Base-by-base conservation (phyloP, 352 stramenopile species). In the Phytophthora capsici region DNA sequence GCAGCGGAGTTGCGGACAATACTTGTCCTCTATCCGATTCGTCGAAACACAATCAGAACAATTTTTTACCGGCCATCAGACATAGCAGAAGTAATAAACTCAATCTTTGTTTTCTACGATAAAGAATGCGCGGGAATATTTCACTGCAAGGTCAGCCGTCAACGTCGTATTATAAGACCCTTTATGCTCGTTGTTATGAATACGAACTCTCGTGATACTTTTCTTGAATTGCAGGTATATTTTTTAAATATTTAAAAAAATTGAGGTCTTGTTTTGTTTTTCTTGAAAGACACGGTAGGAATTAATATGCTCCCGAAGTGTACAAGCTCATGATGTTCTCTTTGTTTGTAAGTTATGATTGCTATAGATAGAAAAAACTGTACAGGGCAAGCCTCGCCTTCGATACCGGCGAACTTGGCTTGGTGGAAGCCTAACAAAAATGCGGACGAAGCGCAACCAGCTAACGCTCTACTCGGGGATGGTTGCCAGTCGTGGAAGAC, bases 391-490 rank as follows among this genome's bases (percentile, higher is more conserved):
- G 32, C 38, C 13, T 43, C 38, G 40, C 46, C 34, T 69, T 63
- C 50, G 32, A 58, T 67, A 32, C 44, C 38, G 56, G 62, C 63
- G 46, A 20, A 46, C 44, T 63, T 75, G 55, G 46, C 45, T 58
- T 26, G 38, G 28, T 30, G 43, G 26, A 59, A 37, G 26, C 20
- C 38, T 57, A 63, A 67, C 48, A 22, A 41, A 7, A 23, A 34
- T 14, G 44, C n/a, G 22, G 20, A 56, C 22, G 30, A 26, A 13
- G 45, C 46, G 9, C 17, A 57, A 28, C 50, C 55, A 66, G 36
- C 30, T 50, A 36, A 40, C n/a, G 43, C 43, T 60, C 58, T 93
- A 80, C 57, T 86, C 59, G 19, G 75, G 62, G 45, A 89, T 87
- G 8, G 80, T 45, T 23, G 76, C 69, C 2, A 91, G 73, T 26